Base-by-base conservation (phyloP, 495 filamentous ascomycete genomes). In the Penicillium dipodomyicola region DNA sequence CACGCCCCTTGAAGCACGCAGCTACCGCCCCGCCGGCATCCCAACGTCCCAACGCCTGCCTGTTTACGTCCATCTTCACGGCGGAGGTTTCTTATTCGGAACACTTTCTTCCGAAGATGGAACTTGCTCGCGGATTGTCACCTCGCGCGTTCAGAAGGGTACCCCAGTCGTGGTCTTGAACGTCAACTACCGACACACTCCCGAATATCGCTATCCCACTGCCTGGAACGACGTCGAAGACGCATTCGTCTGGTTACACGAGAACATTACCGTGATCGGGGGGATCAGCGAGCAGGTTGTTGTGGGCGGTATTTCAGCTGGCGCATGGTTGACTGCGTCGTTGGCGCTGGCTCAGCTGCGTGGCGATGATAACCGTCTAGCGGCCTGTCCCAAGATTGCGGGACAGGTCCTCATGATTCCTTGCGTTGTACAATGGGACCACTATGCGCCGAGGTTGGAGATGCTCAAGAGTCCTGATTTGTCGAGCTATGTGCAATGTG, bases 81-180 rank as follows among this genome's bases (percentile, higher is more conserved):
- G 79, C 10, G 79, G 80, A 12, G 80, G 79, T 1, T 80, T 73
- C 37, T 50, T 81, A n/a, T 71, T 76, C 29, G 80, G 80, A 25
- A 72, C 66, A 0, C 62, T 80, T 6, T 52, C 64, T 17, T 73
- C 78, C 32, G 80, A 83, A 62, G 73, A 80, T 41, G 71, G 71
- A n/a, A 68, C 57, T 49, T 81, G 79, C 57, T 60, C 73, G 17
- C 71, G 69, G 7, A 72, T 76, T 48, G 60, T 80, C 17, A 61
- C 63, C 4, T 52, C 69, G 1, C 65, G 67, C 4, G 30, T 41
- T 9, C 32, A 61, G 5, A 52, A 57, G 6, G 50, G 23, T 45
- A 49, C 30, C 0, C 72, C 71, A 23, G 44, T 72, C 15, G 58
- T 70, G 14, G 74, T 81, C 5, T 44, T 82, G 30, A 77, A 80